Base-by-base conservation (phyloP, 2,329 filamentous ascomycete genomes). In the Penicillium brasilianum region DNA sequence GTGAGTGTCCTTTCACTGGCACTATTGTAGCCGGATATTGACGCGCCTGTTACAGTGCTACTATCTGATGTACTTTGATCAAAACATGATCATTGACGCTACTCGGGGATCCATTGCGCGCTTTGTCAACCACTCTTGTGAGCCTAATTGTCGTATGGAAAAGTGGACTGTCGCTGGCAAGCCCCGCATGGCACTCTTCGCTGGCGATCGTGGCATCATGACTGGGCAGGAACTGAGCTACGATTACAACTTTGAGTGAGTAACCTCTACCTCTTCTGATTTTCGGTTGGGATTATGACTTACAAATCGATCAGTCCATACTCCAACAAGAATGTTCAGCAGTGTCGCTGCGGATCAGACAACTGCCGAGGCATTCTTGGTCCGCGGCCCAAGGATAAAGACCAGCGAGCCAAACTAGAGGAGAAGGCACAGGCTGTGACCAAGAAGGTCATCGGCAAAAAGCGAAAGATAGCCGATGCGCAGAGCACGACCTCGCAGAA, bases 81-180 rank as follows among this genome's bases (percentile, higher is more conserved):
- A 97, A 77, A 95, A 96, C 77, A 95, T 98, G 88, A 96, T 98
- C 71, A 96, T 99, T 66, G 95, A 99, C 80, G 95, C 94, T 36
- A 97, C 93, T 30, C 92, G 92, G 58, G 95, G 95, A 71, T 96
- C 92, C 67, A 96, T 98, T 77, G 94, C 95, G 71, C 90, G 95
- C 58, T 99, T 99, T 76, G 93, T 99, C 75, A 99, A 99, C 75
- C 95, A 99, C 77, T 97, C 93, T 18, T 99, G 95, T 79, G 90
- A 91, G 59, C 95, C 95, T 2, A 99, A 99, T 74, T 98, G 94
- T 78, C 88, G 90, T 64, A 98, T 99, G 93, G 92, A 96, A 72
- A 98, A 97, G 77, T 97, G 93, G 92, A 94, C 93, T 63, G 95
- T 99, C 57, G 89, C 89, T 52, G 93, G 93, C 30, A 93, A 96